Evolutionary conservation across 768 basidiomycete genomes (phyloP), one percentile per base, ranked within the genome.

Genomic region (Russula ochroleuca): DNA sequence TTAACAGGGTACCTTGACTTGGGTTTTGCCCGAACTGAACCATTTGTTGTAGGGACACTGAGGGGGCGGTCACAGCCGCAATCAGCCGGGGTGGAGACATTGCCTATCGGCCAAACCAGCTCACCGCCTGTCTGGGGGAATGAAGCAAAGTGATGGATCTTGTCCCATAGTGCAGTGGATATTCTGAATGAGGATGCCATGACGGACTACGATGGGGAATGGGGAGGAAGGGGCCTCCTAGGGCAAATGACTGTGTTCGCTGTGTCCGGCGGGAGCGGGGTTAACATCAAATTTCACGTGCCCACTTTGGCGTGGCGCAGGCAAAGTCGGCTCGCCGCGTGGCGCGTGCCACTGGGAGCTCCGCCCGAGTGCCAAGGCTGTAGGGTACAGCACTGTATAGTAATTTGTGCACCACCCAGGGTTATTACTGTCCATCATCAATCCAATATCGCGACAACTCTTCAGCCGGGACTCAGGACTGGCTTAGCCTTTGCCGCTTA

Each of bases 21-120:
- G 96, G 95, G 71, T 98, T 91, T 78, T 97, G 94, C 0, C 96
- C 96, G 71, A 99, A 98, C 59, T 90, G 82, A 55, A 97, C 93
- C 95, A 99, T 98, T 77, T 98, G 96, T 75, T 97, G 91, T 21
- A 98, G 80, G 0, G 94, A 97, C 3, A 98, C 95, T 92, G 70
- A 59, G 40, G n/a, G n/a, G 13, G 1, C 1, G 45, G 11, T 9
- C 11, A 13, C 45, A 3, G 11, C 45, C 21, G 37, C 5, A 4
- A 5, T 55, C 25, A 47, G 13, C 15, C 8, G 19, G 5, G 8
- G 35, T 17, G 9, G 48, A 17, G 37, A 21, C 41, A 45, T 14
- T 21, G 37, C 38, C 28, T 3, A 31, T 57, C 38, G 28, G 35
- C 1, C 45, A 41, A 50, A 15, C 48, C 15, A 35, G 75, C 85